Percentiles rank a stretch among this genome's conserved stretches.
Conservation (phyloP, 202 grass and related monocot genomes). For the Zizania palustris region DNA sequence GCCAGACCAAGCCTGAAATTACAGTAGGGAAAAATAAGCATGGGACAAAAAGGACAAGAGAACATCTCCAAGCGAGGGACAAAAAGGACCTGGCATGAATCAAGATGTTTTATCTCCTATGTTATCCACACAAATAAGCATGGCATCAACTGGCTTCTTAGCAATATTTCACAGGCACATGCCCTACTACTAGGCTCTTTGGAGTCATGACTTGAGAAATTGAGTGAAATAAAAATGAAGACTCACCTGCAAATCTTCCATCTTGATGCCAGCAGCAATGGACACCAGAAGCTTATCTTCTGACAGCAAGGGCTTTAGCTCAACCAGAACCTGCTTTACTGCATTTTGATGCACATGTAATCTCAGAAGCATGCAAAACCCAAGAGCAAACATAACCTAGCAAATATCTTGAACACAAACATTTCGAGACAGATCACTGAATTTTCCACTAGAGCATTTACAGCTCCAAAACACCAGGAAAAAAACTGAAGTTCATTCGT, state of each 20-base stretch:
- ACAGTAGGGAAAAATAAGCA: neutral
- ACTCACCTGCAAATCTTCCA: conserved; percentile 86
- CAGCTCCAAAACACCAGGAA: neutral
- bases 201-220: neutral
- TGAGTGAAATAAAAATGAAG: neutral
- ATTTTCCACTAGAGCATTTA: neutral
- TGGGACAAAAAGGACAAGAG: neutral
- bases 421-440: neutral
- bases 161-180: neutral
- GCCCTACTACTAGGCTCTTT: neutral
- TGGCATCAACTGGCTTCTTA: neutral
- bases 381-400: neutral
- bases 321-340: conserved; percentile 78
- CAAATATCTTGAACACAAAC: conserved; percentile 2
- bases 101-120: neutral
- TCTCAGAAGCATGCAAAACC: neutral
- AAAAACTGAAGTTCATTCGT: neutral
- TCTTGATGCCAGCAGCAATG: conserved; percentile 91
- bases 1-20: conserved; percentile 86
- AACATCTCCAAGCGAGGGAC: neutral
- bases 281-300: conserved; percentile 94
- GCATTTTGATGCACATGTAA: conserved; percentile 30
- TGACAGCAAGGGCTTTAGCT: conserved; percentile 76
- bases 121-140: neutral
- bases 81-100: conserved; percentile 3